Evolutionary conservation across 2,329 filamentous ascomycete species (phyloP).

Genomic region (Berkeleyomyces rouxiae): DNA sequence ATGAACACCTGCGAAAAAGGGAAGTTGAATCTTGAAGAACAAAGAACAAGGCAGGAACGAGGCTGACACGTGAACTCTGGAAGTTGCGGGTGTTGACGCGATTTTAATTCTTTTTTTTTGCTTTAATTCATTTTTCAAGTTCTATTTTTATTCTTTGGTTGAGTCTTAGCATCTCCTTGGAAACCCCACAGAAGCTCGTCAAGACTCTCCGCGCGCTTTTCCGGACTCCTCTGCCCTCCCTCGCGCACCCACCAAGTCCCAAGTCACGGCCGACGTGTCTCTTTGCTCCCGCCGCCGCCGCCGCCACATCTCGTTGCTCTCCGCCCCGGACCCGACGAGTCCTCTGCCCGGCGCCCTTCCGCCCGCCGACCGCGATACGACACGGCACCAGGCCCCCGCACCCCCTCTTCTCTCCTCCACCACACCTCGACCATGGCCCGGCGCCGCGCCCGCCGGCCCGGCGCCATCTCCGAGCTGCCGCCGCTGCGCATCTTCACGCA

Average conservation of each 20-base stretch:
- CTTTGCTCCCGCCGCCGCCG: too few species aligned
- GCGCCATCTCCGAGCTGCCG: slow-evolving; percentile 43
- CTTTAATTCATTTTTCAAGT: background rate
- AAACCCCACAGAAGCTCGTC: background rate
- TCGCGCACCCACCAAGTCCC: background rate
- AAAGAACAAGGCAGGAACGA: too few species aligned
- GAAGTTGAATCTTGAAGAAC: too few species aligned
- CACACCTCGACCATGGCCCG: slow-evolving; percentile 30
- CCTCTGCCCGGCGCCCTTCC: background rate
- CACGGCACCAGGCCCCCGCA: background rate
- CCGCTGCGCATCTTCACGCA: slow-evolving; percentile 43
- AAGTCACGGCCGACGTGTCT: too few species aligned
- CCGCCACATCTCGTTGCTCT: too few species aligned
- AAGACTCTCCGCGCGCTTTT: background rate
- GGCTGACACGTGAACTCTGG: too few species aligned
- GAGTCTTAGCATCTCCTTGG: background rate
- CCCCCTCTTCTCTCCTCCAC: background rate
- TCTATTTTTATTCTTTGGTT: background rate
- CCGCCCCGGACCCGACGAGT: background rate
- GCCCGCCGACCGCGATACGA: background rate
- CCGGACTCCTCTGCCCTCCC: background rate
- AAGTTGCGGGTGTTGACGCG: background rate
- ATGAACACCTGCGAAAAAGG: background rate
- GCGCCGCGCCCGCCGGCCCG: slow-evolving; percentile 40
- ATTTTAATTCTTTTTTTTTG: background rate